These are phyloP conservation scores for Rutstroemia sp. DNA, from an alignment of 2,329 filamentous ascomycete genomes.

Conservation along the genomic window DNA sequence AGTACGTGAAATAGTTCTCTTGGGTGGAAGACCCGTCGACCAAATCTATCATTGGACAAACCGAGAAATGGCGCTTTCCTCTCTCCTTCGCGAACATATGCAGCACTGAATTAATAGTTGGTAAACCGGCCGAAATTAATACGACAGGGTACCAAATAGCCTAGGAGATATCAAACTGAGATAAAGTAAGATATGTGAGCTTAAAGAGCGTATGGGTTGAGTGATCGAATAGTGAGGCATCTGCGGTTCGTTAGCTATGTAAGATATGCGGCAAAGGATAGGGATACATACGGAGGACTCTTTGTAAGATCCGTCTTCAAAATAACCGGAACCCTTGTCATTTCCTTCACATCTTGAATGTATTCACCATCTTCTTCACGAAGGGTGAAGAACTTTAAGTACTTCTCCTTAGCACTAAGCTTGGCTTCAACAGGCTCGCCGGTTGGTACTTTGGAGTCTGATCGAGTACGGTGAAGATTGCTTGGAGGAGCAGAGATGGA, in stretches of 20 bases:
- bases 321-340: conserved; percentile 95
- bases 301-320: conserved; percentile 97
- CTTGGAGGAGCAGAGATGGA: conserved; percentile 52
- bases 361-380: conserved; percentile 90
- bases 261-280: neutral
- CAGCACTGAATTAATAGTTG: neutral
- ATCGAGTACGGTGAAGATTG: conserved; percentile 77
- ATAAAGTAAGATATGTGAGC: neutral
- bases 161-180: neutral
- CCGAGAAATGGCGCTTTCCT: conserved; percentile 16
- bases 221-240: conserved; percentile 74
- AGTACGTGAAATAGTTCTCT: neutral
- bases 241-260: conserved; percentile 42
- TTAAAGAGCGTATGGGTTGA: conserved; percentile 64
- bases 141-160: conserved; percentile 5
- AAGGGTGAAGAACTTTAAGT: conserved; percentile 80
- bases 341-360: conserved; percentile 97
- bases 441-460: conserved; percentile 83
- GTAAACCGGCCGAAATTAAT: neutral
- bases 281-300: conserved; percentile 88
- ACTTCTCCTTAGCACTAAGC: conserved; percentile 91
- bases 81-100: conserved; percentile 5
- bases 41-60: neutral
- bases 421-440: conserved; percentile 70
- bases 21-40: neutral